These are phyloP conservation scores for Endocarpon pusillum DNA, from an alignment of 495 filamentous ascomycete species.

Conservation along the genomic window DNA sequence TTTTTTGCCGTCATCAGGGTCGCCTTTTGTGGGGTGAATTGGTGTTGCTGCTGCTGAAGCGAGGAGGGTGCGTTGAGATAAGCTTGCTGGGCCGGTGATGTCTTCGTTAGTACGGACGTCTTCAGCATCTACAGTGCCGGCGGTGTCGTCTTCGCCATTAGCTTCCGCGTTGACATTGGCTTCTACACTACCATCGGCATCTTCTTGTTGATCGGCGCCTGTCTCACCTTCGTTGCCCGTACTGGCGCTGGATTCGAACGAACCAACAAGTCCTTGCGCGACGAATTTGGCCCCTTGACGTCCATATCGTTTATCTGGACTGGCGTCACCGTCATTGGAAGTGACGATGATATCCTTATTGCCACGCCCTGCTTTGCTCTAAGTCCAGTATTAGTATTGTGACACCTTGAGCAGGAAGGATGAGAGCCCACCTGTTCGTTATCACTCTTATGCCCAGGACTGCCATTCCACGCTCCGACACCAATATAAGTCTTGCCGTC, in stretches of 20 bases:
- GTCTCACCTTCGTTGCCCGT: no score
- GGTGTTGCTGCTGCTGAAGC: constrained; percentile 2
- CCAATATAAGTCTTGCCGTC: constrained; percentile 26
- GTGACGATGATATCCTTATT: constrained; percentile 22
- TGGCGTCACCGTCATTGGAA: constrained; percentile 24
- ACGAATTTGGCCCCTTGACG: no score
- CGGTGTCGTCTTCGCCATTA: neutral
- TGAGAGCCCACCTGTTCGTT: constrained; percentile 10
- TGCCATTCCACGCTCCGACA: constrained; percentile 21
- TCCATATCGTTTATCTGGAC: constrained; percentile 10
- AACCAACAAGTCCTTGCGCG: no score
- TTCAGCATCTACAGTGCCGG: neutral
- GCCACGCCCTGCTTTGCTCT: constrained; percentile 19
- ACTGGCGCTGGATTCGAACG: no score
- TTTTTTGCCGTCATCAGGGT: constrained; percentile 12
- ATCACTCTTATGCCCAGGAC: constrained; percentile 4
- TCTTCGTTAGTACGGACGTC: no score
- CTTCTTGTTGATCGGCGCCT: constrained; percentile 1
- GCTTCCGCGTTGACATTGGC: neutral
- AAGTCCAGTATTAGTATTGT: constrained; percentile 16
- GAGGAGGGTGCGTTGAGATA: constrained; percentile 1
- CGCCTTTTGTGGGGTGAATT: constrained; percentile 1
- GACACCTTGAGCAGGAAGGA: no score
- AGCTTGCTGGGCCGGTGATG: no score
- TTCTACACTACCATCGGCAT: neutral